These are phyloP conservation scores for Colletotrichum simmondsii DNA, from an alignment of 2,329 filamentous ascomycete species.

Conservation along the genomic window DNA sequence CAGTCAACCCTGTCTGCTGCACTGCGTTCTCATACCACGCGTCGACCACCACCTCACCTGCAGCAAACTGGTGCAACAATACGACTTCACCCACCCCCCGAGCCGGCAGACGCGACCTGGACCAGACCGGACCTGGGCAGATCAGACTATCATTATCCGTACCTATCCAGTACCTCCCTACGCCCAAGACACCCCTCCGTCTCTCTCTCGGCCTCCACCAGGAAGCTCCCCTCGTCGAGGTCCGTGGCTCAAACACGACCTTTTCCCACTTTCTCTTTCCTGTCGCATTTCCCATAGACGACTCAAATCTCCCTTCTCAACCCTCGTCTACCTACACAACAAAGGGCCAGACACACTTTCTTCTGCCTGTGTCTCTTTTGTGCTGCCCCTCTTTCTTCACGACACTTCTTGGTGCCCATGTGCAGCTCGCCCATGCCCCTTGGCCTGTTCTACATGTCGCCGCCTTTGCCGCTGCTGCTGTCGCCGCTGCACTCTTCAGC, in stretches of 20 bases:
- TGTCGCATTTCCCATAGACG: constrained; percentile 11
- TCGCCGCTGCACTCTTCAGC: constrained; percentile 22
- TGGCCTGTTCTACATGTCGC: constrained; percentile 32
- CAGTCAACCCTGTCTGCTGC: neutral
- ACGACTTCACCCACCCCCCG: constrained; percentile 4
- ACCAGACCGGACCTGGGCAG: neutral
- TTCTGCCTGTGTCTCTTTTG: constrained; percentile 2
- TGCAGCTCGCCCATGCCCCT: constrained; percentile 25
- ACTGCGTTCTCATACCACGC: constrained; percentile 15
- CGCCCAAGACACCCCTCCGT: neutral
- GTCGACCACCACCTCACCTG: constrained; percentile 8
- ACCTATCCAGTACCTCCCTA: neutral
- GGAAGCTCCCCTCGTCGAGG: neutral
- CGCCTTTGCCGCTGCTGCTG: constrained; percentile 15
- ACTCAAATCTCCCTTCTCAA: constrained; percentile 17
- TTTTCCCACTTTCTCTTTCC: neutral
- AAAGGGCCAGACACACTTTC: constrained; percentile 1
- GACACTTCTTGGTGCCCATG: constrained; percentile 14
- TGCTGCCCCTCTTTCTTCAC: neutral
- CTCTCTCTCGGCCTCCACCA: neutral
- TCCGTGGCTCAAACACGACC: constrained; percentile 9
- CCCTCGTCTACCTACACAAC: constrained; percentile 8
- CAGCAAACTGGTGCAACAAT: neutral
- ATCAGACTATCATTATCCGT: neutral
- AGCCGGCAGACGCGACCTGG: constrained; percentile 9